Evolutionary conservation across 176 grass and related monocot genomes (phyloP).

Genomic region (Lolium rigidum): DNA sequence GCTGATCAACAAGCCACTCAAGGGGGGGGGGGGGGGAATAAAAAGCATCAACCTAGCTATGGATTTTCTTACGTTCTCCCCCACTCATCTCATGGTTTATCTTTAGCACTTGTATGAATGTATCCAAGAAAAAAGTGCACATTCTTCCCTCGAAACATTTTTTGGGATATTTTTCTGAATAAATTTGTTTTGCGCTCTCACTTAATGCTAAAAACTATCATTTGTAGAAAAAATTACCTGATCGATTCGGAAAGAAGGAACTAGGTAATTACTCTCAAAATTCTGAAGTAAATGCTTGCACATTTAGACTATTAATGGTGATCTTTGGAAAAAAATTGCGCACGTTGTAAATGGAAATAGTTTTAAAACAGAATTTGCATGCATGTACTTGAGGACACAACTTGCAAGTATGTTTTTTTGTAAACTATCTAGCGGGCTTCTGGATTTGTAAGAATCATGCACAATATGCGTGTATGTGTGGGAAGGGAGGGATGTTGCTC

Average conservation of each 20-base stretch:
- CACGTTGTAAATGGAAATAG: background rate
- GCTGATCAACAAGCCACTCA: background rate
- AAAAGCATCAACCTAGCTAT: background rate
- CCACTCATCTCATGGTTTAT: background rate
- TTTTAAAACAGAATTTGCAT: background rate
- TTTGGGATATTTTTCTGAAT: background rate
- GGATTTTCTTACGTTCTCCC: background rate
- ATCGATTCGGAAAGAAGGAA: background rate
- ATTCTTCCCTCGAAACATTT: background rate
- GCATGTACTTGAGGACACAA: background rate
- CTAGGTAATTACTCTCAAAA: background rate
- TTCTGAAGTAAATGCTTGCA: background rate
- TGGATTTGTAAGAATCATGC: background rate
- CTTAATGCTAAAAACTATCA: background rate
- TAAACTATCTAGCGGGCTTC: background rate
- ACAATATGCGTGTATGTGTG: background rate
- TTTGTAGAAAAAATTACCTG: background rate
- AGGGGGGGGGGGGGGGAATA: too few species aligned
- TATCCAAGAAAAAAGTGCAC: background rate
- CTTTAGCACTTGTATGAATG: background rate
- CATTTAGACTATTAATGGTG: background rate
- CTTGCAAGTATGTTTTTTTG: background rate
- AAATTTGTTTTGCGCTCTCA: background rate
- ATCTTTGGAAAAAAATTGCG: background rate
- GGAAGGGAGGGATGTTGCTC: background rate